phyloP scores from a whole-genome alignment of 176 grass and related monocot genomes.

The Eleusine indica region DNA sequence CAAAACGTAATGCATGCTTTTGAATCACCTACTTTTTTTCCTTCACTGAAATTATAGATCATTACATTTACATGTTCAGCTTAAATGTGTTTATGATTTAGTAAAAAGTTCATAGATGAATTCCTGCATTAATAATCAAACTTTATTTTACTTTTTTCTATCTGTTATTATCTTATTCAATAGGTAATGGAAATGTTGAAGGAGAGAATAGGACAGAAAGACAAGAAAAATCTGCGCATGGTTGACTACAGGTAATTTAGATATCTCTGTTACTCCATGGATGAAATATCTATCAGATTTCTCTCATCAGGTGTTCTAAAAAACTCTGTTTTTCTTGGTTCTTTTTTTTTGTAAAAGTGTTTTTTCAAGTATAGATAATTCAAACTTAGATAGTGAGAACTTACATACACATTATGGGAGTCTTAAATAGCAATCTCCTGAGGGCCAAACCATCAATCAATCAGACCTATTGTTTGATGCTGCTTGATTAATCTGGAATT shows the following conservation, averaged over 20 bases:
- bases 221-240: constrained; percentile 77
- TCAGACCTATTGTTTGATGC: constrained; percentile 7
- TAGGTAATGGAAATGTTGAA: constrained; percentile 92
- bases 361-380: constrained; percentile 21
- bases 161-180: constrained; percentile 25
- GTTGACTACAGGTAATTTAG: constrained; percentile 80
- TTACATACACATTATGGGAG: background rate
- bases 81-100: constrained; percentile 16
- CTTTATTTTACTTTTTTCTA: constrained; percentile 12
- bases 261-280: constrained; percentile 10
- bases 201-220: constrained; percentile 79
- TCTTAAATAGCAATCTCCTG: constrained; percentile 19
- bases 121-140: background rate
- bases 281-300: constrained; percentile 24
- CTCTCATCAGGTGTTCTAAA: background rate
- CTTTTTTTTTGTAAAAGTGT: background rate
- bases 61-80: background rate
- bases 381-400: constrained; percentile 26
- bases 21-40: background rate
- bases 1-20: background rate
- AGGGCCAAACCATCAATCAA: background rate
- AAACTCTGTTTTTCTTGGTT: background rate
- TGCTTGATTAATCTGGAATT: constrained; percentile 26
- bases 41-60: background rate
- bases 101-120: constrained; percentile 1